These are phyloP conservation scores for Hyphopichia burtonii DNA, from an alignment of 1,139 yeast species.

Conservation along the genomic window DNA sequence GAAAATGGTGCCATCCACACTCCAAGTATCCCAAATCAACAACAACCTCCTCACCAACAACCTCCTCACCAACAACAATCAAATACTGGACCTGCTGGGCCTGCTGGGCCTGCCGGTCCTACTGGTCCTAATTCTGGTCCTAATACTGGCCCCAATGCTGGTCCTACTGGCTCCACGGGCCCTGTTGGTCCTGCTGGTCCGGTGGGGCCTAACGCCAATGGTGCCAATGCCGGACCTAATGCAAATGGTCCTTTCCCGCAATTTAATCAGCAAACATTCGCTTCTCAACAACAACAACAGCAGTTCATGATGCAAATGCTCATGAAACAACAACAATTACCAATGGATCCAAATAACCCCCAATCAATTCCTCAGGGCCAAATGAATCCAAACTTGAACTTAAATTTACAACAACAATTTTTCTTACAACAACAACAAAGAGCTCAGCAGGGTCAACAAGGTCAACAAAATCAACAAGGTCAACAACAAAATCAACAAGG, in stretches of 20 bases:
- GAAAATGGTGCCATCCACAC: background rate
- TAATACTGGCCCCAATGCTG: too few species aligned
- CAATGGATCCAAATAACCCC: background rate
- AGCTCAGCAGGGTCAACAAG: constrained; percentile 16
- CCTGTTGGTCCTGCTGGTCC: too few species aligned
- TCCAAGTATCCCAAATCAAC: constrained; percentile 9
- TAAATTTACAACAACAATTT: constrained; percentile 25
- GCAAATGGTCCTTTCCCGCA: background rate
- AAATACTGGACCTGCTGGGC: constrained; percentile 4
- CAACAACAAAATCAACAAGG: constrained; percentile 20
- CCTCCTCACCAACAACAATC: constrained; percentile 18
- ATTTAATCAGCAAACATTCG: constrained; percentile 5
- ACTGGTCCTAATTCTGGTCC: too few species aligned
- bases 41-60: constrained; percentile 15
- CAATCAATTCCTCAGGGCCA: constrained; percentile 8
- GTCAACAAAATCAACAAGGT: too few species aligned
- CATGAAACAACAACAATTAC: constrained; percentile 19
- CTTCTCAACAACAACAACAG: constrained; percentile 23
- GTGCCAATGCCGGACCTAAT: background rate
- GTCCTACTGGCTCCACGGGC: too few species aligned
- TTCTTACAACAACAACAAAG: constrained; percentile 18
- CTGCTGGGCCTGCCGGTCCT: constrained; percentile 4
- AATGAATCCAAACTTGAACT: background rate
- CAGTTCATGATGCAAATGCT: constrained; percentile 23
- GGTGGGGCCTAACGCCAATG: too few species aligned